Evolutionary conservation across 192 early-diverging fungal species (phyloP), one percentile per base, ranked within the genome.

Genomic region (Podila clonocystis): DNA sequence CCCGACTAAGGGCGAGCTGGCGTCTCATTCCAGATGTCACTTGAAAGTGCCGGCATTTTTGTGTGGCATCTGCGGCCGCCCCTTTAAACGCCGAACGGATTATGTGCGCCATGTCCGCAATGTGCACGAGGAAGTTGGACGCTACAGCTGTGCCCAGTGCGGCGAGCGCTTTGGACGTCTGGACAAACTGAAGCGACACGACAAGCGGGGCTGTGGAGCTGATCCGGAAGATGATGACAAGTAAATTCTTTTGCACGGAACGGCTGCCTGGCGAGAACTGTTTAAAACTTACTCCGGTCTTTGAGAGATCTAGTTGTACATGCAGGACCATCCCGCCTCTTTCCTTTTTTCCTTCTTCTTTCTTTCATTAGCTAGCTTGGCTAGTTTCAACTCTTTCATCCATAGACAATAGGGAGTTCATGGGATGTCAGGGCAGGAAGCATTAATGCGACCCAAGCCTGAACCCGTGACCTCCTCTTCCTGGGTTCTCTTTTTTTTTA

Each of bases 51-150:
- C 77, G 13, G 77, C 77, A 29, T 80, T 80, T 41, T 49, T 80
- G 55, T 80, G 77, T 34, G 70, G 77, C 1, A 80, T 80, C 41
- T 80, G 77, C 29, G 77, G 77, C 22, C 70, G 77, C 6, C 77
- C 77, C 9, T 80, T 80, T 58, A 80, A 80, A 70, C 70, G 77
- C 29, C 60, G 77, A 15, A 80, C 77, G 20, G 77, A 80, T 29
- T 80, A 80, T 58, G 77, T 80, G 36, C 77, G 77, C 2, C 77
- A 80, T 24, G 77, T 80, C 13, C 77, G 77, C 15, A 80, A 80
- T 19, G 77, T 80, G 15, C 77, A 80, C n/a, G 77, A 80, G 67
- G 77, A 80, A 29, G 77, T 80, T 28, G 77, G 77, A 20, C 77
- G 77, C 11, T 80, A 80, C 62, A 67, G 70, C 13, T 80, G 77